Base-by-base conservation (phyloP, 2,329 filamentous ascomycete species). In the Aulographum hederae region DNA sequence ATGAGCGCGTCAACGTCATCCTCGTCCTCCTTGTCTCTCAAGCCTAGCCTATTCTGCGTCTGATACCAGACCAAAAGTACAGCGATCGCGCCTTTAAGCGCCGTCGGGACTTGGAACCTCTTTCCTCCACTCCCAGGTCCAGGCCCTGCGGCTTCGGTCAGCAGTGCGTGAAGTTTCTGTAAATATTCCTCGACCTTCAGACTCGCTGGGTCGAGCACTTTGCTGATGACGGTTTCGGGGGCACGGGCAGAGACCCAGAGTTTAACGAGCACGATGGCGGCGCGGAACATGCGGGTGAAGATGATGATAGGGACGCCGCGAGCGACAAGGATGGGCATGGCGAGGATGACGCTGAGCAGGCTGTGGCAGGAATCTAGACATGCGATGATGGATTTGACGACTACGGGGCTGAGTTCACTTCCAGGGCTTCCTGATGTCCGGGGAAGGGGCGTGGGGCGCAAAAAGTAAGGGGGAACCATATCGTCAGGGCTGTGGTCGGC, bases 281-380 rank as follows among this genome's bases (percentile, higher is more conserved):
- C 72, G 45, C 80, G 81, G 8, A 75, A 69, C 13, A 80, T 69
- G 18, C 78, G 69, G 12, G 79, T 75, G 42, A 78, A 73, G 47
- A 69, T 70, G 44, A 78, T 73, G 3, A 78, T 73, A 13, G 78
- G 77, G 6, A 82, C 48, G 34, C 65, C 73, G 32, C 73, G 69
- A 26, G 80, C 58, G 26, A 58, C 60, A 3, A 57, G 48, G 11
- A 69, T 50, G 30, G 74, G 67, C 50, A 82, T 67, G 25, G 54
- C 55, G 3, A 75, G 50, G 34, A 84, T 78, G 0, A 65, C 63
- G 15, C 73, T 67, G 30, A 85, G 64, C 6, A 78, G 65, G 33
- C 63, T 61, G 42, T 82, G 72, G 26, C 77, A 71, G 20, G 75
- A 70, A 1, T 60, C 57, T 17, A 81, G 60, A 40, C 73, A 79